Base-by-base conservation (phyloP, 768 basidiomycete genomes). In the Hemileccinum rubropunctum region DNA sequence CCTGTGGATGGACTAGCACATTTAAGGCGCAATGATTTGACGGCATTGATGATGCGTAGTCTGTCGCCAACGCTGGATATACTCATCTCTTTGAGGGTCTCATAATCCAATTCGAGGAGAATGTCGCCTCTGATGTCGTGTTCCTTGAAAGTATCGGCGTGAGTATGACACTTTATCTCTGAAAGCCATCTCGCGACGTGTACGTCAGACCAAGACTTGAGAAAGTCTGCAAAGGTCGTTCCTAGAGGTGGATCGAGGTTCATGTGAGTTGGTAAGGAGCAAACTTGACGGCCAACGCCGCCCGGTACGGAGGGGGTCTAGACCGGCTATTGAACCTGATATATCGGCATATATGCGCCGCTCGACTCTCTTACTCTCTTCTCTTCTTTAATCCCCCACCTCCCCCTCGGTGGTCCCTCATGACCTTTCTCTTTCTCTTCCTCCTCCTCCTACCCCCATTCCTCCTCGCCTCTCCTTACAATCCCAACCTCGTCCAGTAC, bases 111-210 rank as follows among this genome's bases (percentile, higher is more conserved):
- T 55, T 99, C 97, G 43, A 98, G 76, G 15, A 99, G 71, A 18
- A 99, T 84, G 63, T 91, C 88, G 6, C 95, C 94, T 44, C 91
- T 73, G 59, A 99, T 95, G 63, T 99, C 95, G 71, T 95, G 89
- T 4, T 78, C 76, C 42, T 76, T 80, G 73, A 99, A 99, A 0
- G 77, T 74, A 8, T 75, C 68, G 10, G 84, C 81, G 61, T 86
- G 86, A 34, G 76, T 74, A 0, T 71, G 78, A 60, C 92, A 93
- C 61, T 82, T 88, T 59, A 88, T 83, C 15, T 91, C 82, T 0
- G 76, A 59, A 30, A 99, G 77, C 89, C 95, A 99, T 41, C 74
- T 73, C 2, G 84, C 77, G 48, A 91, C 84, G 58, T 88, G 83
- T 4, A 59, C 58, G 61, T 91, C 89, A 1, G 76, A 66, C 89